These are phyloP conservation scores for Clarkia xantiana DNA, from an alignment of 345 rosid species.

Conservation along the genomic window DNA sequence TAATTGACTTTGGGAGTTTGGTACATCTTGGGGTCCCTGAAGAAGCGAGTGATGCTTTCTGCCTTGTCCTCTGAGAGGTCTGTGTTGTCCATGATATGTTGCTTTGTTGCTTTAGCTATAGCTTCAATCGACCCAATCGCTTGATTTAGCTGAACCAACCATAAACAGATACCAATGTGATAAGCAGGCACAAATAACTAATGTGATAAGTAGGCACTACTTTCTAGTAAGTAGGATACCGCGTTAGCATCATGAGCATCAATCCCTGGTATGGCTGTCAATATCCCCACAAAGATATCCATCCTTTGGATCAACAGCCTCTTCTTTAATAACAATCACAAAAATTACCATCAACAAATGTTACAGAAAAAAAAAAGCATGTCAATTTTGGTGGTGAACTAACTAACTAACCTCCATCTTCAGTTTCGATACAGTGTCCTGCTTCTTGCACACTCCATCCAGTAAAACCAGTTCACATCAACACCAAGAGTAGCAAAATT, in stretches of 20 bases:
- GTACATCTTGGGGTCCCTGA: conserved; percentile 66
- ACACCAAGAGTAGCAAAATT: not conserved
- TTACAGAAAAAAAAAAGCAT: not conserved
- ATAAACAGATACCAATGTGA: not conserved
- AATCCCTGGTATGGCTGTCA: conserved; percentile 74
- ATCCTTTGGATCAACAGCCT: conserved; percentile 41
- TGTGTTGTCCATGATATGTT: conserved; percentile 52
- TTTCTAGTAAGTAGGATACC: conserved; percentile 19
- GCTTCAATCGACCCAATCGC: conserved; percentile 85
- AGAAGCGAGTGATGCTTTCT: conserved; percentile 42
- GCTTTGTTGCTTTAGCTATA: conserved; percentile 68
- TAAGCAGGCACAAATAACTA: not conserved
- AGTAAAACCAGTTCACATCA: not conserved
- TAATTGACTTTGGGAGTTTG: conserved; percentile 52
- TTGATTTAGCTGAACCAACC: conserved; percentile 73
- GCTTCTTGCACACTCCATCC: conserved; percentile 69
- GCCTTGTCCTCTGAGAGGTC: conserved; percentile 82
- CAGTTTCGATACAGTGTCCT: conserved; percentile 42
- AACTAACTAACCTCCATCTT: conserved; percentile 59
- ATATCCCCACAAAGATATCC: conserved; percentile 41
- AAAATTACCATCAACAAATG: not conserved
- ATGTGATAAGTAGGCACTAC: not conserved
- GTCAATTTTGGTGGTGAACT: not conserved
- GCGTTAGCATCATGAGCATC: conserved; percentile 69
- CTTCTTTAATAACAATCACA: conserved; percentile 43